These are phyloP conservation scores for Nephelium lappaceum DNA, from an alignment of 345 rosid species.

Conservation along the genomic window DNA sequence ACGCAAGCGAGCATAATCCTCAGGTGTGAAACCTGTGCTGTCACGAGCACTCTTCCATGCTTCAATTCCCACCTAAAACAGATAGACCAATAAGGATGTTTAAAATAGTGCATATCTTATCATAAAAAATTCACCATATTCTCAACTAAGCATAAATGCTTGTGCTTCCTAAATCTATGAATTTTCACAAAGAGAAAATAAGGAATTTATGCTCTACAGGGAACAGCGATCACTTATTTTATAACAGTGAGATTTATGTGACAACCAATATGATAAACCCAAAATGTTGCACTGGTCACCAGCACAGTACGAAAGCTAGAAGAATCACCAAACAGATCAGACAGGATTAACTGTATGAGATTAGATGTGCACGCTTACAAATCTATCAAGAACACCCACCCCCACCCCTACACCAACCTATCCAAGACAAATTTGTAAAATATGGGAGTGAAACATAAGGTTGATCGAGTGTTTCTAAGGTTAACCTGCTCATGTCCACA, in stretches of 20 bases:
- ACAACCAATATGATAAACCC: not conserved
- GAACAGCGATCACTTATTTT: not conserved
- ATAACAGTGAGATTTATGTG: not conserved
- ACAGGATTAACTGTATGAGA: not conserved
- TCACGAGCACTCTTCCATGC: slow-evolving; percentile 91
- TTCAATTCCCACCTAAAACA: slow-evolving; percentile 77
- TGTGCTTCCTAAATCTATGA: not conserved
- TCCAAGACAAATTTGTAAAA: not conserved
- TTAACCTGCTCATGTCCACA: not conserved
- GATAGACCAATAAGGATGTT: slow-evolving; percentile 5
- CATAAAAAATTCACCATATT: slow-evolving; percentile 10
- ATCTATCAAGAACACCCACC: not conserved
- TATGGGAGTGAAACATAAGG: not conserved
- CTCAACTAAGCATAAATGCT: not conserved
- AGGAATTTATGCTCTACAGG: slow-evolving; percentile 3
- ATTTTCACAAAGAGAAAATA: not conserved
- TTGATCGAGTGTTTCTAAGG: not conserved
- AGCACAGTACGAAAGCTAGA: not conserved
- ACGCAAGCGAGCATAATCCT: slow-evolving; percentile 94
- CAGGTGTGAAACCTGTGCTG: slow-evolving; percentile 91
- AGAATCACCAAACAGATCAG: not conserved
- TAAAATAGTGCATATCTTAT: not conserved
- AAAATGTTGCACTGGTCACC: not conserved
- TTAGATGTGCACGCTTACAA: not conserved
- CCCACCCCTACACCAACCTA: not conserved